Evolutionary conservation across 768 basidiomycete species (phyloP), one percentile per base, ranked within the genome.

Genomic region (Trametes sanguinea): DNA sequence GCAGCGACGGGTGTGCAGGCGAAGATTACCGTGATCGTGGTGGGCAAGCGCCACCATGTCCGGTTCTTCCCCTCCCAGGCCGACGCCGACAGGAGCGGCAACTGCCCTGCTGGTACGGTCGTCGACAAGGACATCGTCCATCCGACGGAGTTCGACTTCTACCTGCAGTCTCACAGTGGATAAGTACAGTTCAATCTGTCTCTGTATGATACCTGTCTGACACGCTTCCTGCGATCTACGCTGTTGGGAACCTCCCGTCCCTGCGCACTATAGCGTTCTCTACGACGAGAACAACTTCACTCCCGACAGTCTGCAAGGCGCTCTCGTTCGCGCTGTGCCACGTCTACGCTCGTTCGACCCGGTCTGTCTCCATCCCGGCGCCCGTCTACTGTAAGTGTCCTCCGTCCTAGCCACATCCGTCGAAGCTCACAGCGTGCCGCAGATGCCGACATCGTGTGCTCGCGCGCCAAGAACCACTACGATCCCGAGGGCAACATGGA

Each of bases 361-460:
- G 90, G 27, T 89, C 89, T 0, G 90, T 92, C 1, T 92, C 90
- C 0, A 91, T 92, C 52, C 90, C 90, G 0, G 90, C 90, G 0
- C 90, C 90, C 0, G 89, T 92, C 0, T 92, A 92, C 66, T 92
- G 90, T 91, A 68, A 68, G 86, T 72, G 14, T 16, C 30, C 8
- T 8, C 14, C 2, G 27, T 11, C 10, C 4, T 32, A 5, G 7
- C 4, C 30, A 30, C 48, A 10, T 32, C 11, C 30, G 4, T 13
- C 22, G 22, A 14, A 14, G 29, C 51, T 51, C 40, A 42, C 51
- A 30, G 6, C 45, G 7, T 56, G 11, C 30, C 42, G 32, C 63
- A 91, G 90, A 92, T 69, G 90, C 89, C 7, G 88, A 92, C 69
- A 89, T 87, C 27, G 80, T 85, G 17, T 93, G 91, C 69, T 79